Evolutionary conservation across 2,329 filamentous ascomycete species (phyloP).

Genomic region (Akanthomyces muscarius): DNA sequence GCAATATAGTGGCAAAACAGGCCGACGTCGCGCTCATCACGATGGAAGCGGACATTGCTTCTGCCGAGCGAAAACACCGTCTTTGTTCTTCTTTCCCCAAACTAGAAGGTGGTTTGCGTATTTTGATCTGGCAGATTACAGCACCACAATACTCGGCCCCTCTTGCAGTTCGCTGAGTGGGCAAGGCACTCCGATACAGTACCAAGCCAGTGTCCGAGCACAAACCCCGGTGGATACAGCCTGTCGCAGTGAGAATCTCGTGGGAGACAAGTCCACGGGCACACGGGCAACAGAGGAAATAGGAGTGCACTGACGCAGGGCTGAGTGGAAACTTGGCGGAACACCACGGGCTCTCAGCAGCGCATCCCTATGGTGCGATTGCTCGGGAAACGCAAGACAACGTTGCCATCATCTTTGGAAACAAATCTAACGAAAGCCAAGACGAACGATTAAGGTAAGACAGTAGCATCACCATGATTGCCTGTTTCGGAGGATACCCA

Average conservation of each 20-base stretch:
- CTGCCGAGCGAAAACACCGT: not conserved
- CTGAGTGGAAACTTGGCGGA: not conserved
- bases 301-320: slow-evolving; percentile 12
- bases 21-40: not conserved
- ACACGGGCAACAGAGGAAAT: not conserved
- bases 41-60: not conserved
- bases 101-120: not conserved
- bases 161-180: not conserved
- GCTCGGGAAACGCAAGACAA: not conserved
- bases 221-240: slow-evolving; percentile 1
- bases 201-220: slow-evolving; percentile 5
- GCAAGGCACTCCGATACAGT: slow-evolving; percentile 1
- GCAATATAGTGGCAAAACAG: too few relatives aligned
- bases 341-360: not conserved
- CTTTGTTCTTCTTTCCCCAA: not conserved
- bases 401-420: not conserved
- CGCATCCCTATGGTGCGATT: not conserved
- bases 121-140: not conserved
- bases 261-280: not conserved
- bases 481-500: not conserved
- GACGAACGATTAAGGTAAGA: not conserved
- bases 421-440: not conserved
- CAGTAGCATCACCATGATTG: not conserved
- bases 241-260: not conserved
- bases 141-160: not conserved